Evolutionary conservation across 2,329 filamentous ascomycete species (phyloP).

Genomic region (Trichophyton schoenleinii): DNA sequence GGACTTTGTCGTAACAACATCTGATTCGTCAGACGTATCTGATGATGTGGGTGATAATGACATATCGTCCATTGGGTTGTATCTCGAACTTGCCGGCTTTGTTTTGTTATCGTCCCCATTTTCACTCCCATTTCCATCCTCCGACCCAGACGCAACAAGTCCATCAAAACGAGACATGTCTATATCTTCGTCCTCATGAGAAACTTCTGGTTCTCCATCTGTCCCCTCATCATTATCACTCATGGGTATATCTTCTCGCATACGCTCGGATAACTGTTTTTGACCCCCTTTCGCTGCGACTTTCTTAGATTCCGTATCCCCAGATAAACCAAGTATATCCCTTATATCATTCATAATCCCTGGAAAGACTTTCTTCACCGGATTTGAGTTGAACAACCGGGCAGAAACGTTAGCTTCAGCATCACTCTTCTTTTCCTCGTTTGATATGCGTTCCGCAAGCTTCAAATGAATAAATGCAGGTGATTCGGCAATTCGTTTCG

Average conservation of each 20-base stretch:
- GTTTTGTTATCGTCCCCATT: slow-evolving; percentile 10
- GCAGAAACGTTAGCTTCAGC: slow-evolving; percentile 47
- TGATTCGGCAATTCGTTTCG: slow-evolving; percentile 44
- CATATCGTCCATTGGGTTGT: slow-evolving; percentile 15
- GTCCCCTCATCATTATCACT: background rate
- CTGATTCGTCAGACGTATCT: slow-evolving; percentile 17
- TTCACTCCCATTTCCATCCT: slow-evolving; percentile 12
- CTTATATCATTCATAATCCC: slow-evolving; percentile 33
- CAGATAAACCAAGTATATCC: slow-evolving; percentile 22
- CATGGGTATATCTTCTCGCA: slow-evolving; percentile 1
- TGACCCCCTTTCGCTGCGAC: background rate
- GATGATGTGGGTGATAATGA: slow-evolving; percentile 27
- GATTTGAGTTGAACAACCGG: slow-evolving; percentile 47
- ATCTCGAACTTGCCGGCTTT: slow-evolving; percentile 2
- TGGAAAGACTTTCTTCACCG: slow-evolving; percentile 43
- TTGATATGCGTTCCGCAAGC: slow-evolving; percentile 14
- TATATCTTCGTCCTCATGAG: background rate
- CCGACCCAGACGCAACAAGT: slow-evolving; percentile 22
- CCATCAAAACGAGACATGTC: slow-evolving; percentile 23
- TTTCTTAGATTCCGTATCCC: slow-evolving; percentile 6
- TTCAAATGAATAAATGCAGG: slow-evolving; percentile 36
- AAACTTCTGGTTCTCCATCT: background rate
- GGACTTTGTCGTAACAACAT: slow-evolving; percentile 10
- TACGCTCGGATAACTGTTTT: background rate
- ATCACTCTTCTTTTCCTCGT: slow-evolving; percentile 27